These are phyloP conservation scores for Lathyrus tuberosus DNA, from an alignment of 306 rosid genomes.

Conservation along the genomic window DNA sequence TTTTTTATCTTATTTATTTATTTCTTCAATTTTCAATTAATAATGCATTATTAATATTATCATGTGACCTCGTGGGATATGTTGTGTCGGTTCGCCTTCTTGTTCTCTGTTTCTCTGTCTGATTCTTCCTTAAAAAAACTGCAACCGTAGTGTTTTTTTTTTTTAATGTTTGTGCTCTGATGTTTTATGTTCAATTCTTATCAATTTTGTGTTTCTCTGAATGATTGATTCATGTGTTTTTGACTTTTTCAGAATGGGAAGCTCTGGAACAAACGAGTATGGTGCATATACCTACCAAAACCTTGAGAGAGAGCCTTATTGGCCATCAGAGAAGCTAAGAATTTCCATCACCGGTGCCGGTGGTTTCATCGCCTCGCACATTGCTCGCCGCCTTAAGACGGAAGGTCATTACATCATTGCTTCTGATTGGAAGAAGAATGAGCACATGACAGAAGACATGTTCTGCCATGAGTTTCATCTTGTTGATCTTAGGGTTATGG, in stretches of 20 bases:
- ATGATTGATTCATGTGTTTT: slow-evolving; percentile 32
- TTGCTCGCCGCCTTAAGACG: slow-evolving; percentile 88
- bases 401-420: slow-evolving; percentile 98
- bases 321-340: slow-evolving; percentile 88
- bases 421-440: slow-evolving; percentile 98
- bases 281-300: slow-evolving; percentile 79
- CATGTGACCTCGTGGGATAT: not conserved
- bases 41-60: slow-evolving; percentile 2
- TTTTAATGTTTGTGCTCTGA: slow-evolving; percentile 6
- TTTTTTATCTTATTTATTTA: not conserved
- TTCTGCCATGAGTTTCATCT: slow-evolving; percentile 96
- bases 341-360: slow-evolving; percentile 97
- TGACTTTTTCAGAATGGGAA: slow-evolving; percentile 87
- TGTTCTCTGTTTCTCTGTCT: not conserved
- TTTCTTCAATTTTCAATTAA: not conserved
- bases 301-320: slow-evolving; percentile 88
- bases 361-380: slow-evolving; percentile 96
- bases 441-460: slow-evolving; percentile 97
- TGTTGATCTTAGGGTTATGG: slow-evolving; percentile 97
- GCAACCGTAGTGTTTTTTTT: too few relatives aligned
- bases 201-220: slow-evolving; percentile 12
- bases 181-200: slow-evolving; percentile 10
- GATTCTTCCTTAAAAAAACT: slow-evolving; percentile 33
- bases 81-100: not conserved
- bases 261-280: slow-evolving; percentile 57